A percentile compares a stretch with the other conserved stretches of the same genome.
Conservation (phyloP, 805 yeast genomes). For the Priceomyces carsonii region DNA sequence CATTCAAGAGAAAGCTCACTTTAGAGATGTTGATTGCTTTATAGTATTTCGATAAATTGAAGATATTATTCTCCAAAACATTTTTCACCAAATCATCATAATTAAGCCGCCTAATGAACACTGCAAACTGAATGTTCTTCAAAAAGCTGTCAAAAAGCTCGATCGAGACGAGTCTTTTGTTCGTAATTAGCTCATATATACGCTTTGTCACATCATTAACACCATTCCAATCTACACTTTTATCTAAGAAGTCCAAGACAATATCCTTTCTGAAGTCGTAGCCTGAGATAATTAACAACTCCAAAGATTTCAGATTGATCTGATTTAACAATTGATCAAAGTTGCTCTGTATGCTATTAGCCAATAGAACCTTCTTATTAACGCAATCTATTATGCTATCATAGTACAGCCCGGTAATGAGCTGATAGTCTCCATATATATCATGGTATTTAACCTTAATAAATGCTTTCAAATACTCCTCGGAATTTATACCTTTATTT, state of each 20-base stretch:
- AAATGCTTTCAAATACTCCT: constrained; percentile 5
- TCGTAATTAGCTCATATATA: constrained; percentile 10
- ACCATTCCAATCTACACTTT: constrained; percentile 3
- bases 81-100: constrained; percentile 17
- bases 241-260: constrained; percentile 19
- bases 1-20: constrained; percentile 18
- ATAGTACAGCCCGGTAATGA: constrained; percentile 15
- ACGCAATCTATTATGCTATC: constrained; percentile 26
- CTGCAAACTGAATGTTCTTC: neutral
- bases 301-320: constrained; percentile 28
- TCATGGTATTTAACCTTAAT: constrained; percentile 32
- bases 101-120: constrained; percentile 11
- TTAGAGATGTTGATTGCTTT: constrained; percentile 21
- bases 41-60: constrained; percentile 30
- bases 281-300: constrained; percentile 29
- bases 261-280: constrained; percentile 34
- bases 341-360: constrained; percentile 13
- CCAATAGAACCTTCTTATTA: constrained; percentile 30
- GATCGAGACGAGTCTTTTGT: constrained; percentile 16
- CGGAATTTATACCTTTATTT: neutral
- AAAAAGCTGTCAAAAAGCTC: constrained; percentile 15
- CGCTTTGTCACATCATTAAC: constrained; percentile 6
- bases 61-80: constrained; percentile 32
- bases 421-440: constrained; percentile 32
- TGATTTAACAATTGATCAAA: constrained; percentile 8